Percentiles rank a stretch among this genome's conserved stretches.
phyloP scores from a whole-genome alignment of 768 basidiomycete genomes.

The Brasilioporus rufonigricans region DNA sequence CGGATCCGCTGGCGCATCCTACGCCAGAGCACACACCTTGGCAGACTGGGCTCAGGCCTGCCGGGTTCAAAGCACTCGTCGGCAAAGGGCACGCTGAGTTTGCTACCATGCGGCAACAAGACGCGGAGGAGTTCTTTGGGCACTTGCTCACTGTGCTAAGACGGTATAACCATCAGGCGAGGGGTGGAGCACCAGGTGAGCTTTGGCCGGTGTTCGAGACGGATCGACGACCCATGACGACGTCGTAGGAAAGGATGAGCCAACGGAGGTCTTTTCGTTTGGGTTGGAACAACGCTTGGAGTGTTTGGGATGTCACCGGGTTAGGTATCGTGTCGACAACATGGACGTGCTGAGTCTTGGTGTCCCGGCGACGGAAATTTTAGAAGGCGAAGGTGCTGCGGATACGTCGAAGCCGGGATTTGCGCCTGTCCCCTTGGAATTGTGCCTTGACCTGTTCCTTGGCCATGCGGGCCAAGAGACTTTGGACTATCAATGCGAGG shows the following conservation, averaged over 20 bases:
- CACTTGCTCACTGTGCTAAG: conserved; percentile 75
- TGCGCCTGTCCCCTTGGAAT: conserved; percentile 55
- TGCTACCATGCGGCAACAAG: conserved; percentile 95
- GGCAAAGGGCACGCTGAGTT: conserved; percentile 95
- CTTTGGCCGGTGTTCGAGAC: background rate
- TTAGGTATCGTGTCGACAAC: conserved; percentile 77
- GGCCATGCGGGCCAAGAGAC: conserved; percentile 51
- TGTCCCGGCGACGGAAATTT: conserved; percentile 58
- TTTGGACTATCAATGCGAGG: conserved; percentile 80
- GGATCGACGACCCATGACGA: background rate
- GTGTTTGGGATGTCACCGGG: conserved; percentile 73
- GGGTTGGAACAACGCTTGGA: conserved; percentile 85
- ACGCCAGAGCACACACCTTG: conserved; percentile 25
- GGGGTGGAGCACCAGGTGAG: conserved; percentile 36
- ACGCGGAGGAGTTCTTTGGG: conserved; percentile 91
- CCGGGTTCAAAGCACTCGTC: conserved; percentile 82
- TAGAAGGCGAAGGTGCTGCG: background rate
- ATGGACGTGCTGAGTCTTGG: conserved; percentile 78
- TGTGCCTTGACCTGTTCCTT: conserved; percentile 57
- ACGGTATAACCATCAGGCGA: conserved; percentile 54
- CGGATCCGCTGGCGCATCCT: conserved; percentile 34
- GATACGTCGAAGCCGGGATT: conserved; percentile 50
- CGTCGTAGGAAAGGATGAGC: conserved; percentile 40
- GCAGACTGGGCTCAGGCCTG: conserved; percentile 82
- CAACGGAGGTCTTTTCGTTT: conserved; percentile 77